phyloP scores from a whole-genome alignment of 257 asterid genomes.

The Galeopsis tetrahit region DNA sequence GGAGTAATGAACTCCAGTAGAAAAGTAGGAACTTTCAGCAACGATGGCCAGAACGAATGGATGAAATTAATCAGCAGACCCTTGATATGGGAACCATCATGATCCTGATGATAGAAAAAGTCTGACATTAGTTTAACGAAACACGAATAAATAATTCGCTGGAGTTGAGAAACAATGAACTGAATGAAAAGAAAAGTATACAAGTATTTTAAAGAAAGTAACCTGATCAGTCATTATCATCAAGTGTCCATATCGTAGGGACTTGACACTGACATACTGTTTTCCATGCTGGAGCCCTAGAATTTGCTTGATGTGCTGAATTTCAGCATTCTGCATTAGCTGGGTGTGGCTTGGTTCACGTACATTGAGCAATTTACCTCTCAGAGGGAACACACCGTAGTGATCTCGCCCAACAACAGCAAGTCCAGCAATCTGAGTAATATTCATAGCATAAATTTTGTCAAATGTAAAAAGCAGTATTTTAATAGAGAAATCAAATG shows the following conservation, averaged over 20 bases:
- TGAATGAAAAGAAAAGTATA: slow-evolving; percentile 8
- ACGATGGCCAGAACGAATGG: slow-evolving; percentile 94
- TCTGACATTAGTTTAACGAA: slow-evolving; percentile 10
- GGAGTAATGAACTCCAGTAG: slow-evolving; percentile 95
- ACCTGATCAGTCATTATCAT: slow-evolving; percentile 99
- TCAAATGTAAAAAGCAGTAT: neutral
- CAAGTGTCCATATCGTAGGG: slow-evolving; percentile 89
- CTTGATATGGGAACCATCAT: slow-evolving; percentile 98
- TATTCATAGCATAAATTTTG: slow-evolving; percentile 9
- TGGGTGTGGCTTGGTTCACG: slow-evolving; percentile 90
- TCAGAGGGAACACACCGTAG: slow-evolving; percentile 92
- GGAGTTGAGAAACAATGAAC: neutral
- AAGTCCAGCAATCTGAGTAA: slow-evolving; percentile 86
- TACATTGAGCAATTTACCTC: slow-evolving; percentile 96
- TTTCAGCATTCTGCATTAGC: slow-evolving; percentile 80
- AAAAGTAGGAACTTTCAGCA: slow-evolving; percentile 81
- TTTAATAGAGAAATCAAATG: neutral
- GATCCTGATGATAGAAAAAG: slow-evolving; percentile 64
- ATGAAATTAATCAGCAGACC: slow-evolving; percentile 90
- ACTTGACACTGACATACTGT: slow-evolving; percentile 70
- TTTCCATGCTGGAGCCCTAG: slow-evolving; percentile 90
- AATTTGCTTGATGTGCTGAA: slow-evolving; percentile 80
- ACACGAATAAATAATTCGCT: neutral
- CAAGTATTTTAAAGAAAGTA: slow-evolving; percentile 5
- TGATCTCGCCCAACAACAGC: slow-evolving; percentile 80